Base-by-base conservation (phyloP, 768 basidiomycete genomes). In the Phaffia australis region DNA sequence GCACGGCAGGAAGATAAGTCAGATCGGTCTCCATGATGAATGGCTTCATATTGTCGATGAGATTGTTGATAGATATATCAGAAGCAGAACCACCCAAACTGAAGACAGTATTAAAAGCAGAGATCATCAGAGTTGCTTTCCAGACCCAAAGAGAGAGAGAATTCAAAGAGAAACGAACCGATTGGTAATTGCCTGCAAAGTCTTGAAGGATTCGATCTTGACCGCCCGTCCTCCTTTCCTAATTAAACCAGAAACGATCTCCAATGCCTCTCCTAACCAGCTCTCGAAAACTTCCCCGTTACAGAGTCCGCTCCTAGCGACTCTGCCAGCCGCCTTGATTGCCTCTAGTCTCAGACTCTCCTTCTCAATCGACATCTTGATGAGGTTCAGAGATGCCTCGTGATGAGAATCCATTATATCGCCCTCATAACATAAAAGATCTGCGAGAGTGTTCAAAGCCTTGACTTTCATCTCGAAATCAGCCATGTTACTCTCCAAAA, bases 401-500 rank as follows among this genome's bases (percentile, higher is more conserved):
- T 71, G 73, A 8, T 73, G 70, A 0, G 56, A 4, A 3, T 82
- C 83, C 47, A 88, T 80, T 18, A 84, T 76, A 56, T 91, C 88
- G 0, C 87, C 85, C 1, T 91, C 89, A 70, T 85, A 86, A 60
- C 89, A 82, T 85, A 95, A 89, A 11, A 98, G 78, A 73, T 91
- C 87, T 0, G 87, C 92, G 54, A 94, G 81, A 58, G 84, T 84
- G 42, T 87, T 84, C 71, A 97, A 87, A 0, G 91, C 91, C 69
- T 82, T 84, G 29, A 82, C 81, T 48, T 91, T 83, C 25, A 98
- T 89, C 70, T 95, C 93, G 3, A 87, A 85, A 74, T 98, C 94
- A 1, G 93, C 93, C 70, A 93, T 88, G 68, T 87, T 84, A 56
- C 82, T 86, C 59, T 79, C 82, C 48, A 99, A 77, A 60, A 89